phyloP scores from a whole-genome alignment of 1,284 basidiomycete species.

The Mrakiaceae sp. region DNA sequence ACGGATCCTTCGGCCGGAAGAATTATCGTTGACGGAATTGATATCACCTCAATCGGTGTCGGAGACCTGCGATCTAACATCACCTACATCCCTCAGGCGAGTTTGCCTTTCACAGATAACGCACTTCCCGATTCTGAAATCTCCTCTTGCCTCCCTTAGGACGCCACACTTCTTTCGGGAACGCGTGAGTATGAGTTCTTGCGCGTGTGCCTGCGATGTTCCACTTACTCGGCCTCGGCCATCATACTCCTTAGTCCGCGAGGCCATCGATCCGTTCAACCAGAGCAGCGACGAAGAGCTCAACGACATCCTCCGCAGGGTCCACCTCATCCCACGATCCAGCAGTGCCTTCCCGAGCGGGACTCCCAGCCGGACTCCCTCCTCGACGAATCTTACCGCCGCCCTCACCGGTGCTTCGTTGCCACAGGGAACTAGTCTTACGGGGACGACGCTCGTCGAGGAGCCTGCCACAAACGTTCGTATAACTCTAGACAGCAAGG shows the following conservation, averaged over 20 bases:
- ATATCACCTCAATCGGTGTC: slow-evolving; percentile 76
- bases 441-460: slow-evolving; percentile 9
- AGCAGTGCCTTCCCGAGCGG: neutral
- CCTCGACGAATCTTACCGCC: neutral
- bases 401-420: no score
- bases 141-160: slow-evolving; percentile 14
- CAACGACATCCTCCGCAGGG: slow-evolving; percentile 44
- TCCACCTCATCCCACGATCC: slow-evolving; percentile 6
- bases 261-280: slow-evolving; percentile 59
- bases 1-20: slow-evolving; percentile 68
- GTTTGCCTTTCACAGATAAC: neutral
- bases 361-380: neutral
- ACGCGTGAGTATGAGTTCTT: neutral
- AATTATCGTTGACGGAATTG: slow-evolving; percentile 77
- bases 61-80: slow-evolving; percentile 55
- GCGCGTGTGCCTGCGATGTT: neutral
- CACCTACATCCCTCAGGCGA: slow-evolving; percentile 37
- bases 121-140: neutral
- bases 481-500: slow-evolving; percentile 56
- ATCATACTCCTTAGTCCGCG: neutral
- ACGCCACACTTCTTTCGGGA: slow-evolving; percentile 66
- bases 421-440: no score
- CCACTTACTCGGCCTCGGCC: slow-evolving; percentile 36
- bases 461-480: slow-evolving; percentile 40
- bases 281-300: slow-evolving; percentile 53